Evolutionary conservation across 345 rosid species (phyloP).

Genomic region (Sapria himalayana): DNA sequence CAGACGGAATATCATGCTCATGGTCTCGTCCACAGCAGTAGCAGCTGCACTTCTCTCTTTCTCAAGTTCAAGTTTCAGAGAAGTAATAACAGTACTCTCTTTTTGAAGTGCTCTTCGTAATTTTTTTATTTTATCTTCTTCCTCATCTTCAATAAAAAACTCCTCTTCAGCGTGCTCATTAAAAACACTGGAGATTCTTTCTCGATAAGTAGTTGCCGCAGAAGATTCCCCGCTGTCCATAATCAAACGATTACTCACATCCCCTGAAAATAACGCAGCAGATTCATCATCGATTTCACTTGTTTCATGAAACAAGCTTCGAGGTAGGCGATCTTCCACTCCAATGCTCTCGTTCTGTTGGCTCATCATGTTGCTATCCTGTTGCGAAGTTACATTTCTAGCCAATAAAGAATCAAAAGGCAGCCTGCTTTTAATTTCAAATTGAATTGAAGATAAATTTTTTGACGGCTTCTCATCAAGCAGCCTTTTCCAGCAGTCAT

Average conservation of each 20-base stretch:
- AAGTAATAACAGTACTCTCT: constrained; percentile 25
- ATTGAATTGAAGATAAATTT: constrained; percentile 28
- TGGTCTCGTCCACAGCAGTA: constrained; percentile 73
- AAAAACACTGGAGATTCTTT: constrained; percentile 9
- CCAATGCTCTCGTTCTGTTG: constrained; percentile 8
- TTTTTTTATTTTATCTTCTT: constrained; percentile 15
- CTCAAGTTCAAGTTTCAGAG: constrained; percentile 40
- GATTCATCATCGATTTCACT: constrained; percentile 10
- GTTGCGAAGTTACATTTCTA: constrained; percentile 7
- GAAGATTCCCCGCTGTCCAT: constrained; percentile 18
- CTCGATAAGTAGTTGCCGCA: constrained; percentile 10
- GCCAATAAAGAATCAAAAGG: constrained; percentile 23
- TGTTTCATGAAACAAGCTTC: constrained; percentile 9
- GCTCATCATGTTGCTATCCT: constrained; percentile 4
- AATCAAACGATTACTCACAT: constrained; percentile 8
- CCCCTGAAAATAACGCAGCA: constrained; percentile 3
- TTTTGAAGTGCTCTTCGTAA: constrained; percentile 36
- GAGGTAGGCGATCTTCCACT: constrained; percentile 14
- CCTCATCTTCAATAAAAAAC: constrained; percentile 11
- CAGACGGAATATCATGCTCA: constrained; percentile 72
- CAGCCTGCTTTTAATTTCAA: constrained; percentile 15
- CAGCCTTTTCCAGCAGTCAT: constrained; percentile 25
- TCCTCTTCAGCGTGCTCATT: constrained; percentile 11
- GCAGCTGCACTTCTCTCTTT: constrained; percentile 78
- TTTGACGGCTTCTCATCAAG: constrained; percentile 29